These are phyloP conservation scores for Diaporthe destruens DNA, from an alignment of 2,329 filamentous ascomycete genomes.

Conservation along the genomic window DNA sequence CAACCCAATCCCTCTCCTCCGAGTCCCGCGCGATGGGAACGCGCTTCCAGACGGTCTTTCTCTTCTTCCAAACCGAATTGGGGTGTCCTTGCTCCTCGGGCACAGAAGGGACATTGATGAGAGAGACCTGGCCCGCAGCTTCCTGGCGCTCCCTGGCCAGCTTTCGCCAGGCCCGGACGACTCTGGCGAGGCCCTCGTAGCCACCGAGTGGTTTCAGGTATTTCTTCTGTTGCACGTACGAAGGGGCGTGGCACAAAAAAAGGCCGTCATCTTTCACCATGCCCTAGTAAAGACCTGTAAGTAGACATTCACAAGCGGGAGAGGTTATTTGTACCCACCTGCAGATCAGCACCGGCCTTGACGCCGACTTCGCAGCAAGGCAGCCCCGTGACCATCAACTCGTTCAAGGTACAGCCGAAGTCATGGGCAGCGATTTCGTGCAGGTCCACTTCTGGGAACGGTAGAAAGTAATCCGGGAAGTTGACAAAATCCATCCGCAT, in stretches of 20 bases:
- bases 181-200: slow-evolving; percentile 56
- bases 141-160: slow-evolving; percentile 43
- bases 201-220: slow-evolving; percentile 56
- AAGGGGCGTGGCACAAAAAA: slow-evolving; percentile 59
- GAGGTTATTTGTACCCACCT: slow-evolving; percentile 34
- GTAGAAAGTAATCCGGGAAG: slow-evolving; percentile 61
- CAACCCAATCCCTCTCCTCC: slow-evolving; percentile 59
- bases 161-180: slow-evolving; percentile 60
- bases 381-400: slow-evolving; percentile 65
- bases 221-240: slow-evolving; percentile 57
- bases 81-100: slow-evolving; percentile 59
- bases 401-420: slow-evolving; percentile 65
- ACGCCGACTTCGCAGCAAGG: slow-evolving; percentile 62
- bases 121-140: slow-evolving; percentile 9
- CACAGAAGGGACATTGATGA: slow-evolving; percentile 52
- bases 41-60: slow-evolving; percentile 64
- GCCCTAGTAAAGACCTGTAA: slow-evolving; percentile 46
- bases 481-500: slow-evolving; percentile 68
- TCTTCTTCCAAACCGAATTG: slow-evolving; percentile 54
- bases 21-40: slow-evolving; percentile 58
- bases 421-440: slow-evolving; percentile 67
- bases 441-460: slow-evolving; percentile 60
- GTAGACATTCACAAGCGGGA: background rate
- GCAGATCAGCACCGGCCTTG: slow-evolving; percentile 61
- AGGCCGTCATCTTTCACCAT: slow-evolving; percentile 67